These are phyloP conservation scores for Gomphus bonarii DNA, from an alignment of 1,284 basidiomycete genomes.

Conservation along the genomic window DNA sequence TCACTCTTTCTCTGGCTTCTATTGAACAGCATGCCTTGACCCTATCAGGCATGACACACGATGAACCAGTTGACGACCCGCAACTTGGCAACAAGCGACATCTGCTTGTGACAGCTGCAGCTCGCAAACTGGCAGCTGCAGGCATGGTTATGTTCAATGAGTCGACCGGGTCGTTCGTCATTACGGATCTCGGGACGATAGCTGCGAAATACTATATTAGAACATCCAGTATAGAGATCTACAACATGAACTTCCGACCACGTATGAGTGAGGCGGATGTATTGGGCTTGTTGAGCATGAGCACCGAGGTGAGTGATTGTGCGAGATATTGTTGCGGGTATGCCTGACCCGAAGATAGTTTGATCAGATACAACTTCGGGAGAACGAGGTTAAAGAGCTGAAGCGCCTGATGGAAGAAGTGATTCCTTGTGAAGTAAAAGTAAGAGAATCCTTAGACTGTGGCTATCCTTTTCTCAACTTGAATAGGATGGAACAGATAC, in stretches of 20 bases:
- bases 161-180: conserved; percentile 50
- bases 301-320: conserved; percentile 67
- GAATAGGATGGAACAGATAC: conserved; percentile 65
- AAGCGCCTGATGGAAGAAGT: conserved; percentile 55
- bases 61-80: conserved; percentile 69
- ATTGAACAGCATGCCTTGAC: neutral
- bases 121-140: conserved; percentile 59
- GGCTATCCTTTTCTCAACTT: neutral
- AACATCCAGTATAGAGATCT: conserved; percentile 80
- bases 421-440: conserved; percentile 74
- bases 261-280: conserved; percentile 94
- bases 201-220: conserved; percentile 96
- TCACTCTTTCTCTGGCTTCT: neutral
- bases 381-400: conserved; percentile 83
- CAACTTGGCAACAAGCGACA: conserved; percentile 67
- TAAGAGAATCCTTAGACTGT: conserved; percentile 21
- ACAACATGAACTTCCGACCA: conserved; percentile 74
- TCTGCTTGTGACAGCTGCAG: conserved; percentile 64
- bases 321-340: neutral
- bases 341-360: conserved; percentile 43
- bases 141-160: conserved; percentile 81
- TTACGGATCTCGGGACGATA: conserved; percentile 87
- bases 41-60: conserved; percentile 65
- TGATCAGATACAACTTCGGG: conserved; percentile 89
- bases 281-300: conserved; percentile 77